Evolutionary conservation across 2,329 filamentous ascomycete species (phyloP), one percentile per base, ranked within the genome.

Genomic region (Alternaria brassicicola): DNA sequence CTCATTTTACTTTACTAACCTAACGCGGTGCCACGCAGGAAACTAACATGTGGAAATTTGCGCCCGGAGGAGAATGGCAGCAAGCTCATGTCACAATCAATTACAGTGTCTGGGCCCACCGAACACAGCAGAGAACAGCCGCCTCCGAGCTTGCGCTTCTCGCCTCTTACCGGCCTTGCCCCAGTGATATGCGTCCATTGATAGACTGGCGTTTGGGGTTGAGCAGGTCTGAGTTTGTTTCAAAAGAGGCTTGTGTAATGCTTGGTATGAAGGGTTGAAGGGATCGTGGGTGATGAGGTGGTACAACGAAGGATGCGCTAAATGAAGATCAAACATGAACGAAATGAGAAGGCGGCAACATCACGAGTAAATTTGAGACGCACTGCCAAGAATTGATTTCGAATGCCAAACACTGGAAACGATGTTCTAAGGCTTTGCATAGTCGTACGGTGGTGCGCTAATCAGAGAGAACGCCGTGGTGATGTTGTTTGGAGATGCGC

Each of bases 311-410:
- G 56, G 50, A 61, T 45, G 50, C 67, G 60, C 69, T 70, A 68
- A 62, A 55, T 53, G 70, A 42, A 65, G 65, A 74, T 74, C 71
- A 75, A 73, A 75, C 72, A 57, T 54, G 64, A 59, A 57, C 64
- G 72, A 73, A 59, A 74, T 76, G 66, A 73, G 42, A 43, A 59
- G 57, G 60, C 63, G 63, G 55, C 45, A 65, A 65, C 51, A 57
- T 43, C 26, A 39, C 41, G 21, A 39, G 26, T 35, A 46, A 19
- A 41, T 47, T 59, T 55, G 35, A 28, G 15, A 26, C 30, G 26
- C 33, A 39, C 42, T 36, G 25, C 28, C 28, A 35, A 45, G 21
- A 43, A 19, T 12, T 41, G 13, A 28, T 6, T 9, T 13, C 12
- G 21, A 10, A 25, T n/a, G n/a, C 47, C 19, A 23, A 48, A 39